Percentiles rank a stretch among this genome's conserved stretches.
Evolutionary conservation across 2,329 filamentous ascomycete species (phyloP).

Genomic region (Apiospora sp.): DNA sequence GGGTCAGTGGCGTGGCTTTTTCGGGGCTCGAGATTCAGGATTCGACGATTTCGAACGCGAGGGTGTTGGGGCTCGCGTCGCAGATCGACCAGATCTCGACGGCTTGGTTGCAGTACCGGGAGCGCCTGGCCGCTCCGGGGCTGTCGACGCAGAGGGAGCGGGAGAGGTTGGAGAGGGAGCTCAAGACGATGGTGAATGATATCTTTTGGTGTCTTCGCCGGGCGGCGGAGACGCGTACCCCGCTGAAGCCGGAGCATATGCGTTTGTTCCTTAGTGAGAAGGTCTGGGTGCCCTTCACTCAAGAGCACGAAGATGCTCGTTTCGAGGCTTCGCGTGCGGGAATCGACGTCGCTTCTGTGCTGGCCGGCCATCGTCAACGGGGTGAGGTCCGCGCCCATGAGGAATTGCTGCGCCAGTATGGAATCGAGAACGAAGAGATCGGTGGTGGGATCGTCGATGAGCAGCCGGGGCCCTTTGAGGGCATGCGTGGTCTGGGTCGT

Average conservation of each 20-base stretch:
- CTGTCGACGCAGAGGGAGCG: conserved; percentile 29
- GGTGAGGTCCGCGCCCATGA: conserved; percentile 36
- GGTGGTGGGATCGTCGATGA: not conserved
- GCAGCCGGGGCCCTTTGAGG: conserved; percentile 7
- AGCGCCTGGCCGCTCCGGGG: not conserved
- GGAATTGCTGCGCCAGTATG: conserved; percentile 36
- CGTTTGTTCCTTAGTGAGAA: conserved; percentile 36
- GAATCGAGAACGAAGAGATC: conserved; percentile 26
- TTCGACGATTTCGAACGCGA: conserved; percentile 31
- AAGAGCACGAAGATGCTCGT: conserved; percentile 26
- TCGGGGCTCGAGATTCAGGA: conserved; percentile 36
- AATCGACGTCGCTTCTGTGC: conserved; percentile 36
- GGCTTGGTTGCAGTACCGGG: conserved; percentile 30
- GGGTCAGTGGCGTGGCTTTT: conserved; percentile 43
- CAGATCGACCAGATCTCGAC: conserved; percentile 39
- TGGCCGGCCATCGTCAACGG: conserved; percentile 28
- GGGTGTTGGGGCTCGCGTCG: conserved; percentile 35
- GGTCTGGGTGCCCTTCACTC: conserved; percentile 38
- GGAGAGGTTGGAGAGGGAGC: conserved; percentile 16
- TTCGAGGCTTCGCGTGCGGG: conserved; percentile 34
- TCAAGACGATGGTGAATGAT: conserved; percentile 34
- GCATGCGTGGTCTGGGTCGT: not conserved
- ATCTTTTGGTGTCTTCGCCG: conserved; percentile 36
- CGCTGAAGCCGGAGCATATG: conserved; percentile 30
- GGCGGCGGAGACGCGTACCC: conserved; percentile 3